Evolutionary conservation across 2,329 filamentous ascomycete genomes (phyloP).

Genomic region (Verticillium dahliae): DNA sequence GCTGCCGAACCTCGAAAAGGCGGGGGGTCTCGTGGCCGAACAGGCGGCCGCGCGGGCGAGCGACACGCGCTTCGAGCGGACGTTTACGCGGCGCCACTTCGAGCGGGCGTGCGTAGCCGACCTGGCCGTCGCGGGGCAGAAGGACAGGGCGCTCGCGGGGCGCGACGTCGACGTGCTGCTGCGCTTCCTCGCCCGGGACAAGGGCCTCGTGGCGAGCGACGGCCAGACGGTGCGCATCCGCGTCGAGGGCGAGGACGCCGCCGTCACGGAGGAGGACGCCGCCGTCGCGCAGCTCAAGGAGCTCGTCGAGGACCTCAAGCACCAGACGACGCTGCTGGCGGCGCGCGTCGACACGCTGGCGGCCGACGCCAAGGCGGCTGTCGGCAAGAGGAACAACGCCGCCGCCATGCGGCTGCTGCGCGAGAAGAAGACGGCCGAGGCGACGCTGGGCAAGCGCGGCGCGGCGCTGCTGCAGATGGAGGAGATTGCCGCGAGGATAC

Average conservation of each 20-base stretch:
- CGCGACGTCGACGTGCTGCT: slow-evolving; percentile 65
- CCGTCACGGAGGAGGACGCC: slow-evolving; percentile 69
- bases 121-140: background rate
- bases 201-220: slow-evolving; percentile 51
- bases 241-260: slow-evolving; percentile 9
- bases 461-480: slow-evolving; percentile 76
- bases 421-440: slow-evolving; percentile 76
- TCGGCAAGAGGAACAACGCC: slow-evolving; percentile 65
- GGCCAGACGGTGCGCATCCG: slow-evolving; percentile 58
- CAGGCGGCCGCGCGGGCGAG: slow-evolving; percentile 18
- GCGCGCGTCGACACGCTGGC: slow-evolving; percentile 61
- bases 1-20: slow-evolving; percentile 53
- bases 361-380: slow-evolving; percentile 60
- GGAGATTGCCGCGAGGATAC: slow-evolving; percentile 73
- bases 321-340: slow-evolving; percentile 62
- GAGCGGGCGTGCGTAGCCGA: slow-evolving; percentile 27
- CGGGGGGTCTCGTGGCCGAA: slow-evolving; percentile 46
- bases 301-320: slow-evolving; percentile 66
- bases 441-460: slow-evolving; percentile 63
- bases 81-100: slow-evolving; percentile 63
- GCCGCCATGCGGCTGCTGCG: slow-evolving; percentile 73
- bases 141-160: slow-evolving; percentile 41
- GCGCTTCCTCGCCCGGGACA: slow-evolving; percentile 63
- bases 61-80: slow-evolving; percentile 52
- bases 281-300: slow-evolving; percentile 81